phyloP scores from a whole-genome alignment of 345 rosid genomes.

The Populus nigra region DNA sequence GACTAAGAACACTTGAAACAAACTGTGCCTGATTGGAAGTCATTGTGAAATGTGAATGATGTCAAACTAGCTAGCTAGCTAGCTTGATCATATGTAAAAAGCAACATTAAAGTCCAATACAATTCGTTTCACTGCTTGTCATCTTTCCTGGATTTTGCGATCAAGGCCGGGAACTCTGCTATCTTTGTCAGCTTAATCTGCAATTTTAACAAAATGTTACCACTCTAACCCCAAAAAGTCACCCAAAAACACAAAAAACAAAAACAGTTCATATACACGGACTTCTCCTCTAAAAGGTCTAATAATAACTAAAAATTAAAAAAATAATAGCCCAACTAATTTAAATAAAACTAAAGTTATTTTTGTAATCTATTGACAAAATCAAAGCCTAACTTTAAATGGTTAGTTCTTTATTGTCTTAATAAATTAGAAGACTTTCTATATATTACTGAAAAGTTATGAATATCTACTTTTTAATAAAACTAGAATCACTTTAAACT shows the following conservation, averaged over 20 bases:
- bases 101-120: neutral
- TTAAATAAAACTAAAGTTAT: too few species aligned
- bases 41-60: neutral
- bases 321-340: too few species aligned
- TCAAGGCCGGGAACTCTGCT: neutral
- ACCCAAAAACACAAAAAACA: neutral
- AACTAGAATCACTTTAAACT: too few species aligned
- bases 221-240: neutral
- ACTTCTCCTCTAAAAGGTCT: too few species aligned
- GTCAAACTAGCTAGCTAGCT: neutral
- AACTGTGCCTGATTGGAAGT: neutral
- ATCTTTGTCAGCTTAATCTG: neutral
- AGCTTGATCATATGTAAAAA: neutral
- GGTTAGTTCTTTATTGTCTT: too few species aligned
- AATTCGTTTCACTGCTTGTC: neutral
- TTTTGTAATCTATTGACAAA: too few species aligned
- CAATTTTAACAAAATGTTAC: neutral
- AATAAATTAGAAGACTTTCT: too few species aligned
- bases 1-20: neutral
- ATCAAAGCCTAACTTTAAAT: too few species aligned
- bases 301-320: too few species aligned
- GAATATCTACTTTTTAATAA: fast-evolving
- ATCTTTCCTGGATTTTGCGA: neutral
- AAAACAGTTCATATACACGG: too few species aligned
- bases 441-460: too few species aligned